Conservation (phyloP, 345 rosid genomes). For the Raphanus raphanistrum region DNA sequence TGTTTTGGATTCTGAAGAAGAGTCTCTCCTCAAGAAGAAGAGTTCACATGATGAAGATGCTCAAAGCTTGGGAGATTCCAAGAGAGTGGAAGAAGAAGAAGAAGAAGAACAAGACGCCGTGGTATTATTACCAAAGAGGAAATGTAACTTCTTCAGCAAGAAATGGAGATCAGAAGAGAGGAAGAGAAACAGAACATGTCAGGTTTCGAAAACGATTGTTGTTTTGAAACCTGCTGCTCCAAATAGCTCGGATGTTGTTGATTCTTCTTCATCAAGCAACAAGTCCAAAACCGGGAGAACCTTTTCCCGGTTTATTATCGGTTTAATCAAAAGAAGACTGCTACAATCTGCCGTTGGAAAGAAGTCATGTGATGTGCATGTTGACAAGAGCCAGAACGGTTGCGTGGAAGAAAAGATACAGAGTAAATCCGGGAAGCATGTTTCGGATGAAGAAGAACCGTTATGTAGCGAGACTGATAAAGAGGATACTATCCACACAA, state of each 20-base stretch:
- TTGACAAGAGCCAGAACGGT: conserved; percentile 30
- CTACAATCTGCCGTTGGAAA: conserved; percentile 46
- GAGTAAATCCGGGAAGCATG: conserved; percentile 45
- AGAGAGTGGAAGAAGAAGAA: conserved; percentile 14
- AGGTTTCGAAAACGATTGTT: conserved; percentile 61
- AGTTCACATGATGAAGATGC: conserved; percentile 49
- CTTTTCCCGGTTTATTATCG: conserved; percentile 43
- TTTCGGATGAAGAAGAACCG: conserved; percentile 51
- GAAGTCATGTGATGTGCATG: conserved; percentile 50
- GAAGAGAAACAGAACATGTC: conserved; percentile 51
- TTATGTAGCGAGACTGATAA: conserved; percentile 41
- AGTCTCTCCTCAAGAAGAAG: conserved; percentile 50
- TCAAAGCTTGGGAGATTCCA: conserved; percentile 29
- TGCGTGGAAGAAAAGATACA: conserved; percentile 30
- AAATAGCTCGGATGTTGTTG: conserved; percentile 34
- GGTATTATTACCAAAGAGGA: conserved; percentile 5
- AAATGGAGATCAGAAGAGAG: conserved; percentile 50
- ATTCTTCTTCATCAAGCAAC: conserved; percentile 42
- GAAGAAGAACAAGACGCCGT: conserved; percentile 25
- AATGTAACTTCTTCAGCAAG: conserved; percentile 47
- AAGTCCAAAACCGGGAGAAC: conserved; percentile 59
- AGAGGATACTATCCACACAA: conserved; percentile 38
- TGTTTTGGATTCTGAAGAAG: conserved; percentile 69
- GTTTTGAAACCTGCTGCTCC: conserved; percentile 62
- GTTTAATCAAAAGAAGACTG: conserved; percentile 44